Evolutionary conservation across 164 flowering plant genomes (phyloP).

Genomic region (Cinnamomum micranthum): DNA sequence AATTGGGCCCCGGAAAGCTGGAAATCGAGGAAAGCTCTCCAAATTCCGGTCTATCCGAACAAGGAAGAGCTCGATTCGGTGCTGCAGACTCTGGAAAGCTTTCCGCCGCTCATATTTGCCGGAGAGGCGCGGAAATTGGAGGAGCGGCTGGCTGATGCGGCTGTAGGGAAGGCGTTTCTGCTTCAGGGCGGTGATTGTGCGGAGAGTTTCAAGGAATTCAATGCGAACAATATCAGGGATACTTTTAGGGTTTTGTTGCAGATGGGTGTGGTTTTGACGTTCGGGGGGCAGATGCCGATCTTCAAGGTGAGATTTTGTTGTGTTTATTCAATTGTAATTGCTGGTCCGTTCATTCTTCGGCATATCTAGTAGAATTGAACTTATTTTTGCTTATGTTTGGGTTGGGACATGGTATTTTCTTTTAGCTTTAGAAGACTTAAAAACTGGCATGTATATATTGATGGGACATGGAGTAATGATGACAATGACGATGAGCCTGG

Average conservation of each 20-base stretch:
- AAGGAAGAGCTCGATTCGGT: conserved; percentile 28
- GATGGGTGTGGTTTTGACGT: conserved; percentile 45
- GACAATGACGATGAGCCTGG: too few species aligned
- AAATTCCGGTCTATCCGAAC: conserved; percentile 27
- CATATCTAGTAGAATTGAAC: too few species aligned
- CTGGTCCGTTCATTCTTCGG: not conserved
- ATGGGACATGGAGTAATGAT: too few species aligned
- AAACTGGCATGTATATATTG: too few species aligned
- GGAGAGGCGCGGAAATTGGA: conserved; percentile 51
- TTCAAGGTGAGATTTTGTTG: conserved; percentile 30
- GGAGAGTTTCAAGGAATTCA: conserved; percentile 51
- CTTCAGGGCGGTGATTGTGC: conserved; percentile 55
- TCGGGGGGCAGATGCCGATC: conserved; percentile 48
- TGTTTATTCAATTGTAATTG: not conserved
- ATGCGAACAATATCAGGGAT: conserved; percentile 43
- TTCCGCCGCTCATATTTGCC: conserved; percentile 47
- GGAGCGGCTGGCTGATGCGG: conserved; percentile 41
- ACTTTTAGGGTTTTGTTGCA: conserved; percentile 45
- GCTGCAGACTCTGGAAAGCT: conserved; percentile 23
- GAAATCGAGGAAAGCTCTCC: conserved; percentile 25
- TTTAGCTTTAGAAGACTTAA: too few species aligned
- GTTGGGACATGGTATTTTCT: too few species aligned
- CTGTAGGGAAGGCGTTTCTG: conserved; percentile 45
- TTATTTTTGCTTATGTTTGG: too few species aligned
- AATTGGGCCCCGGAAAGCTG: conserved; percentile 28